These are phyloP conservation scores for Cercophora sp. DNA, from an alignment of 495 filamentous ascomycete species.

Conservation along the genomic window DNA sequence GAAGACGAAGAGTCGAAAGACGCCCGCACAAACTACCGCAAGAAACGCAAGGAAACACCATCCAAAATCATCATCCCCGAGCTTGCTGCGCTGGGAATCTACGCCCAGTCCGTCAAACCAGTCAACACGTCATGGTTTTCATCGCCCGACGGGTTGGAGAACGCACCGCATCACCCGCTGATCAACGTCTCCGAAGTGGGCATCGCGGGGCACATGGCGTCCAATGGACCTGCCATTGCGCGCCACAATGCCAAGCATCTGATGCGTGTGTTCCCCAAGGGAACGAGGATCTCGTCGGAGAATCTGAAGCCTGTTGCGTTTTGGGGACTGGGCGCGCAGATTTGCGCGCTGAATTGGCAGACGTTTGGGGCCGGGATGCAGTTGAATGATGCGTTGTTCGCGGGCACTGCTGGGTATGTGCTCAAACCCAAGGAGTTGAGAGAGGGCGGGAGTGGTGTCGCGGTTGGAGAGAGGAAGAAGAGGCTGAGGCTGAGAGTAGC, in stretches of 20 bases:
- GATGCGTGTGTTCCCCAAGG: constrained; percentile 56
- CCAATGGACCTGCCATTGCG: constrained; percentile 35
- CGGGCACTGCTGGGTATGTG: constrained; percentile 50
- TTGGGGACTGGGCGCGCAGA: constrained; percentile 53
- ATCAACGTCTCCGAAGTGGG: constrained; percentile 56
- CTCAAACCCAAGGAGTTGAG: constrained; percentile 50
- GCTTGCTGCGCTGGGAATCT: constrained; percentile 51
- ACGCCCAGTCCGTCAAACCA: constrained; percentile 55
- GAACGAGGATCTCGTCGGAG: constrained; percentile 50
- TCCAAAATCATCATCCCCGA: constrained; percentile 46
- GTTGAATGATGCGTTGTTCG: constrained; percentile 55
- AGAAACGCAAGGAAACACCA: constrained; percentile 34
- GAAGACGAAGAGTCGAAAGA: constrained; percentile 39
- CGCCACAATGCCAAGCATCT: constrained; percentile 48
- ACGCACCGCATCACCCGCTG: constrained; percentile 51
- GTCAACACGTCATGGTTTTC: constrained; percentile 50
- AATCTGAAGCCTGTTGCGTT: constrained; percentile 49
- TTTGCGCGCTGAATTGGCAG: constrained; percentile 57
- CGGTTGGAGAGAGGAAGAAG: constrained; percentile 28
- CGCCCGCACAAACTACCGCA: constrained; percentile 37
- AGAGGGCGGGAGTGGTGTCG: constrained; percentile 39
- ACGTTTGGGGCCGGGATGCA: constrained; percentile 51
- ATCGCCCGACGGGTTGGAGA: constrained; percentile 21
- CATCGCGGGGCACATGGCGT: constrained; percentile 34
- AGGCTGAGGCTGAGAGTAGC: constrained; percentile 40